phyloP scores from a whole-genome alignment of 129 eudicot species.

The Chrysanthemum makinoi region DNA sequence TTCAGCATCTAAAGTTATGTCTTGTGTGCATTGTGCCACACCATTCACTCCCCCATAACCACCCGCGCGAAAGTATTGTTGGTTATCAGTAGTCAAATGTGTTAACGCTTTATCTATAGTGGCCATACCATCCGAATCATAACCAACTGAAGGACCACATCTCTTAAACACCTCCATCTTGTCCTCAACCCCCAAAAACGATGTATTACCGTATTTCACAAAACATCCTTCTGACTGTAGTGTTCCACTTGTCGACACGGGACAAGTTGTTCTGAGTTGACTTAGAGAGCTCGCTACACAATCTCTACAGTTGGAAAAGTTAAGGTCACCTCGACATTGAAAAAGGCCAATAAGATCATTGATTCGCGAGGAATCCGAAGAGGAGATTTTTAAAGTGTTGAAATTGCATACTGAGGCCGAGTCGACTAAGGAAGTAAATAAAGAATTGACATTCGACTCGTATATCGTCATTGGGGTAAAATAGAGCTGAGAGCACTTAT shows the following conservation, averaged over 20 bases:
- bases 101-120: constrained; percentile 37
- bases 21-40: constrained; percentile 59
- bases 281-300: not conserved
- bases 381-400: constrained; percentile 13
- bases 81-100: constrained; percentile 37
- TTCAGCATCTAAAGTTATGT: constrained; percentile 50
- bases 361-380: not conserved
- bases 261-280: constrained; percentile 48
- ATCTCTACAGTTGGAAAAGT: not conserved
- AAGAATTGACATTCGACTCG: not conserved
- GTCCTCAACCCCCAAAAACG: constrained; percentile 26
- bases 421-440: no score
- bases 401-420: not conserved
- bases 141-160: constrained; percentile 57
- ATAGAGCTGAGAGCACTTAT: constrained; percentile 7
- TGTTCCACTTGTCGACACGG: constrained; percentile 43
- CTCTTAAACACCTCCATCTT: not conserved
- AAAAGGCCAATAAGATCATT: not conserved
- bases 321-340: constrained; percentile 18
- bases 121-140: constrained; percentile 33
- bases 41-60: constrained; percentile 54
- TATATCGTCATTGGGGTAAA: not conserved
- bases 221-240: constrained; percentile 61
- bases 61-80: constrained; percentile 47
- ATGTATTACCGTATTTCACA: constrained; percentile 45